A percentile compares a stretch with the other conserved stretches of the same genome.
These are phyloP conservation scores for Macroventuria anomochaeta DNA, from an alignment of 2,329 filamentous ascomycete species.

Conservation along the genomic window DNA sequence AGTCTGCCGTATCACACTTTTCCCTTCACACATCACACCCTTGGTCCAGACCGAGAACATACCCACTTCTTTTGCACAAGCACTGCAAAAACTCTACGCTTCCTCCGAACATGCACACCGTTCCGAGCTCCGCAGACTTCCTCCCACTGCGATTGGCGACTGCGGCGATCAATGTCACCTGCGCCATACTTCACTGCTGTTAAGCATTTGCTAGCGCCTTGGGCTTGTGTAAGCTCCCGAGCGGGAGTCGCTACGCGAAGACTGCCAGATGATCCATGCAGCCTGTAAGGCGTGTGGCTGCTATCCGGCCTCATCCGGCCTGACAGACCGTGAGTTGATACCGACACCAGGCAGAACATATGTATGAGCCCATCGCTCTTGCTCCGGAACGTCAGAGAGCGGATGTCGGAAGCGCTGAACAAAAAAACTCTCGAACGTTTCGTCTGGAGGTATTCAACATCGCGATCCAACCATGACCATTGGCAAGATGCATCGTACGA, in stretches of 20 bases:
- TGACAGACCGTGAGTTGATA: conserved; percentile 13
- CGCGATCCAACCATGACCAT: neutral
- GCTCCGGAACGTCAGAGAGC: neutral
- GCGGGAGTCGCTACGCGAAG: conserved; percentile 19
- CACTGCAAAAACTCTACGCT: conserved; percentile 18
- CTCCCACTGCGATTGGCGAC: conserved; percentile 19
- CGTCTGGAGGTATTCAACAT: neutral
- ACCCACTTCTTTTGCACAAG: conserved; percentile 8
- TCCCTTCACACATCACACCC: neutral
- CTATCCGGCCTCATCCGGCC: conserved; percentile 32
- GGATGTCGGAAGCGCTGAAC: neutral
- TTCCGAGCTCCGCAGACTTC: conserved; percentile 19
- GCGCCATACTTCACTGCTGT: conserved; percentile 23
- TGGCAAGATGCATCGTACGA: conserved; percentile 12
- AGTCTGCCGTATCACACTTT: neutral
- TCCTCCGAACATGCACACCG: conserved; percentile 21
- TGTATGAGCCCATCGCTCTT: neutral
- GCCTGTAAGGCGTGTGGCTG: conserved; percentile 13
- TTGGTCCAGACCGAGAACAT: conserved; percentile 4
- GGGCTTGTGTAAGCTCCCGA: conserved; percentile 21
- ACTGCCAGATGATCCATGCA: conserved; percentile 9
- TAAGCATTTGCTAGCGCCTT: conserved; percentile 32
- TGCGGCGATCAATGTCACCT: conserved; percentile 26
- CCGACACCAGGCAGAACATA: neutral
- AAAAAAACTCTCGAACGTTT: neutral